Evolutionary conservation across 2,329 filamentous ascomycete genomes (phyloP).

Genomic region (Paraphaeosphaeria sporulosa): DNA sequence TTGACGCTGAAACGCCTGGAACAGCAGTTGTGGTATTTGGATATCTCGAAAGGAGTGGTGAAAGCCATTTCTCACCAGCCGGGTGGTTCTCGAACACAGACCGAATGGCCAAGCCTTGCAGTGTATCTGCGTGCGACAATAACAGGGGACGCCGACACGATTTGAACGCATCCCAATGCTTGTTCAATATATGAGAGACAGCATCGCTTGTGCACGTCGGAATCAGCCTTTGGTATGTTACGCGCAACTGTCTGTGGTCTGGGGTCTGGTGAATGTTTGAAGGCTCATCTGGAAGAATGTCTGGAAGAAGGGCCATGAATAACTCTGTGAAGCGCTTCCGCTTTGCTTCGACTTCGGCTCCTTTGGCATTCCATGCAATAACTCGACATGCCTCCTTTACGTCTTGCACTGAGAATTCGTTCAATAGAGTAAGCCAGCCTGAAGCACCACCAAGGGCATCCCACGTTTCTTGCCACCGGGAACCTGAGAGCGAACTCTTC

Average conservation of each 20-base stretch:
- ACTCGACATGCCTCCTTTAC: conserved; percentile 27
- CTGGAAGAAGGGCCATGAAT: conserved; percentile 33
- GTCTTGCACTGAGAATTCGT: conserved; percentile 35
- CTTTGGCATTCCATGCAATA: conserved; percentile 25
- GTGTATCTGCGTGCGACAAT: conserved; percentile 24
- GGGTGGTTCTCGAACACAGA: conserved; percentile 13
- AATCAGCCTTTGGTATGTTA: conserved; percentile 30
- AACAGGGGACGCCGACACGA: conserved; percentile 21
- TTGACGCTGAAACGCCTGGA: conserved; percentile 33
- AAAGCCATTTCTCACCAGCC: conserved; percentile 11
- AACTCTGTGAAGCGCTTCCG: conserved; percentile 28
- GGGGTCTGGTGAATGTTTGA: background rate
- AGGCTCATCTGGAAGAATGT: conserved; percentile 21
- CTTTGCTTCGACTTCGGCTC: conserved; percentile 24
- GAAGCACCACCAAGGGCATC: conserved; percentile 33
- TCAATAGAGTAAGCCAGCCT: conserved; percentile 35
- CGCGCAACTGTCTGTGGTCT: conserved; percentile 30
- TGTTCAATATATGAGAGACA: conserved; percentile 18
- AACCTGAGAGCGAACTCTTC: conserved; percentile 22
- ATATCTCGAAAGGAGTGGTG: conserved; percentile 18
- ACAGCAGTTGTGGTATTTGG: conserved; percentile 16
- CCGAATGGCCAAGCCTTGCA: conserved; percentile 24
- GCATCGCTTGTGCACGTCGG: conserved; percentile 31
- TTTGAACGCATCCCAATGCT: conserved; percentile 5
- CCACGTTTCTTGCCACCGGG: conserved; percentile 36